Percentiles rank a stretch among this genome's conserved stretches.
Evolutionary conservation across 2,329 filamentous ascomycete species (phyloP).

Genomic region (Coniella vitis): DNA sequence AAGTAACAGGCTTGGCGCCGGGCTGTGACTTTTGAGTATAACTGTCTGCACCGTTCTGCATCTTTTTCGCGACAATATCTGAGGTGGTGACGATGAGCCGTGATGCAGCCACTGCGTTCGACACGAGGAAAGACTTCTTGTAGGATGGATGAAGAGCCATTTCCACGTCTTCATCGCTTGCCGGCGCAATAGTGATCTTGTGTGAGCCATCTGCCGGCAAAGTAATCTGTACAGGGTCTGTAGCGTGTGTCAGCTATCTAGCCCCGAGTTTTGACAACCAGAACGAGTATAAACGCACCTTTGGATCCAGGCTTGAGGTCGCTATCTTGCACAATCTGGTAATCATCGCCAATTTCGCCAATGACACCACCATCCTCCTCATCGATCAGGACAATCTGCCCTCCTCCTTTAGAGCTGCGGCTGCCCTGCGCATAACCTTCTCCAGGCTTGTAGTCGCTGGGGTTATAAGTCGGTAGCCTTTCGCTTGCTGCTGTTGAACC

Average conservation of each 20-base stretch:
- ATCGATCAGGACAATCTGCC: slow-evolving; percentile 86
- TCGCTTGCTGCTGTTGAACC: slow-evolving; percentile 36
- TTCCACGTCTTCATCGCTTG: slow-evolving; percentile 64
- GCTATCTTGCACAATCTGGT: slow-evolving; percentile 70
- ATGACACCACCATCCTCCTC: slow-evolving; percentile 96
- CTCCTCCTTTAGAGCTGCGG: slow-evolving; percentile 50
- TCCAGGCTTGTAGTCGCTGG: slow-evolving; percentile 70
- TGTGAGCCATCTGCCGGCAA: slow-evolving; percentile 61
- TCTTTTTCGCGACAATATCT: slow-evolving; percentile 66
- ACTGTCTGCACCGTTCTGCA: slow-evolving; percentile 69
- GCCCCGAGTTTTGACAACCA: not conserved
- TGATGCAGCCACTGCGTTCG: slow-evolving; percentile 80
- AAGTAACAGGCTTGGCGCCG: slow-evolving; percentile 73
- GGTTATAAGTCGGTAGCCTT: slow-evolving; percentile 64
- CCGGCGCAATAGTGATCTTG: slow-evolving; percentile 59
- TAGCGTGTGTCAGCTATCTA: slow-evolving; percentile 10
- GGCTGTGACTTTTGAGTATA: slow-evolving; percentile 80
- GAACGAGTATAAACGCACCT: slow-evolving; percentile 47
- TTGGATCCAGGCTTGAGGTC: slow-evolving; percentile 81
- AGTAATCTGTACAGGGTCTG: slow-evolving; percentile 73
- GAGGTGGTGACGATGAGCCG: slow-evolving; percentile 87
- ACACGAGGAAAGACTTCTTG: slow-evolving; percentile 76
- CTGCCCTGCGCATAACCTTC: slow-evolving; percentile 66
- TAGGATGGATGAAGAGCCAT: slow-evolving; percentile 86
- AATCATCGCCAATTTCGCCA: slow-evolving; percentile 79